Evolutionary conservation across 257 asterid species (phyloP).

Genomic region (Handroanthus guayacan): DNA sequence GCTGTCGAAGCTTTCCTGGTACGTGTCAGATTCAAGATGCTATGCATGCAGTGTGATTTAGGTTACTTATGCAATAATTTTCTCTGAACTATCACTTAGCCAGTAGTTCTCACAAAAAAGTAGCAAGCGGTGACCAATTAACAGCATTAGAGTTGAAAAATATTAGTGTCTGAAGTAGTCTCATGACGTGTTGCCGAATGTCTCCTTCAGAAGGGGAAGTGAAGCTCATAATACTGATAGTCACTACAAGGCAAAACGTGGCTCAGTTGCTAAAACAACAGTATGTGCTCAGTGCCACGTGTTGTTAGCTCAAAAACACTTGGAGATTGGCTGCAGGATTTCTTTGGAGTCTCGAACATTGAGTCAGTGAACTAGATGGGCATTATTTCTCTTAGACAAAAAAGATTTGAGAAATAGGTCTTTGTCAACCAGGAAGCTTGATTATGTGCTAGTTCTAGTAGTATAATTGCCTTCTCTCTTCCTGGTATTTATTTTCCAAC

Average conservation of each 20-base stretch:
- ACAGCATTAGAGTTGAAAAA: conserved; percentile 11
- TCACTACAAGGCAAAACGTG: conserved; percentile 6
- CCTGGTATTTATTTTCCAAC: conserved; percentile 1
- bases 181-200: background rate
- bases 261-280: background rate
- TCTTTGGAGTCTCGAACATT: background rate
- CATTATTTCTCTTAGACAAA: conserved; percentile 18
- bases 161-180: conserved; percentile 19
- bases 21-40: conserved; percentile 40
- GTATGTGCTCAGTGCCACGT: background rate
- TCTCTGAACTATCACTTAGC: background rate
- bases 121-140: no score
- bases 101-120: background rate
- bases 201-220: conserved; percentile 14
- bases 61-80: conserved; percentile 1
- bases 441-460: background rate
- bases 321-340: conserved; percentile 22
- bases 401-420: conserved; percentile 9
- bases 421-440: conserved; percentile 26
- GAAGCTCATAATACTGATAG: conserved; percentile 10
- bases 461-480: background rate
- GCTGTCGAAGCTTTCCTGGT: conserved; percentile 96
- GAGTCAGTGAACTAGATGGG: conserved; percentile 20
- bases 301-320: background rate
- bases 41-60: conserved; percentile 7